Percentiles rank a stretch among this genome's conserved stretches.
Evolutionary conservation across 176 grass and related monocot species (phyloP).

Genomic region (Puccinellia tenuiflora): DNA sequence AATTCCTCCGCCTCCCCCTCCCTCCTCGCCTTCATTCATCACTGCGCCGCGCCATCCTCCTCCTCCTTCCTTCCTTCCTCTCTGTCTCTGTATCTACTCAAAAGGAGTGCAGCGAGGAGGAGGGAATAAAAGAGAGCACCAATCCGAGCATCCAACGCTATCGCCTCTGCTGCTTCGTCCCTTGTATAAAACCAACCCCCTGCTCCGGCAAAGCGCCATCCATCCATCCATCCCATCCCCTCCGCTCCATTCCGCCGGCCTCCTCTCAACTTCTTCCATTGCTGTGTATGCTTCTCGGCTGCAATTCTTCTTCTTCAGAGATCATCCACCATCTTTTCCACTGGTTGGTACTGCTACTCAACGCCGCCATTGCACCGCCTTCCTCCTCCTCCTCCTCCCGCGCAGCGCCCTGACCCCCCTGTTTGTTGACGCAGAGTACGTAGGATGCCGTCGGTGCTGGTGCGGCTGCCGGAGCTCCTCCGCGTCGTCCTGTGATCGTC

Average conservation of each 20-base stretch:
- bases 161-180: not conserved
- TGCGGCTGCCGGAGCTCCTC: slow-evolving; percentile 18
- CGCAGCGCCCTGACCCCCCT: not conserved
- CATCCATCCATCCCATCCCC: too few species aligned
- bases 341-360: not conserved
- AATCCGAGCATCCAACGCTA: slow-evolving; percentile 39
- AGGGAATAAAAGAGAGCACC: slow-evolving; percentile 21
- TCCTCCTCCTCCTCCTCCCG: not conserved
- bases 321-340: not conserved
- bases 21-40: not conserved
- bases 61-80: not conserved
- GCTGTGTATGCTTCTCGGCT: not conserved
- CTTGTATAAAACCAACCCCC: slow-evolving; percentile 26
- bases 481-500: slow-evolving; percentile 35
- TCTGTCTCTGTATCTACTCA: slow-evolving; percentile 14
- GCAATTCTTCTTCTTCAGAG: too few species aligned
- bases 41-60: not conserved
- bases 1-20: not conserved
- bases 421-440: not conserved
- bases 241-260: not conserved
- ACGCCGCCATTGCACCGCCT: not conserved
- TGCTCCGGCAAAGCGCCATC: not conserved
- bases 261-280: not conserved
- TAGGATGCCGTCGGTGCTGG: slow-evolving; percentile 37
- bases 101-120: slow-evolving; percentile 32